Base-by-base conservation (phyloP, 345 rosid species). In the Citrus sp. region DNA sequence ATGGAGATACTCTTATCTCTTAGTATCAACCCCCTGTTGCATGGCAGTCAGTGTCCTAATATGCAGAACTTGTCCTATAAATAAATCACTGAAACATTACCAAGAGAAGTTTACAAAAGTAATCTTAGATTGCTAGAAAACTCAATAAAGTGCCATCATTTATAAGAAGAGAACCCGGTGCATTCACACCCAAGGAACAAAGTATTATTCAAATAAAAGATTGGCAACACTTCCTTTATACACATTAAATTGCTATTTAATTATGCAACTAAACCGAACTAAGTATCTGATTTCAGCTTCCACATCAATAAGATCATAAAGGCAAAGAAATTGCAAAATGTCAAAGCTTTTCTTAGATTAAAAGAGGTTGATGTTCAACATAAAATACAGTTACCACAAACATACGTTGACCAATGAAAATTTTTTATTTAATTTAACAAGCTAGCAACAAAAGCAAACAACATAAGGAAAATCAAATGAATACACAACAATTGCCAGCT, bases 1-100 rank as follows among this genome's bases (percentile, higher is more conserved):
- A 66, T 19, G 61, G 46, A 80, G 59, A 75, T 73, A 81, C 72
- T 71, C 85, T 88, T 86, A 80, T 84, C 86, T 82, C 83, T 80
- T 82, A 82, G 72, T 84, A 79, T 76, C 84, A 76, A 75, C 70
- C 67, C 78, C 42, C 76, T 58, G 82, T 72, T 73, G 86, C 78
- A 79, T 73, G 37, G 89, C 71, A 82, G 79, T 77, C 55, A 74
- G 46, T 79, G 77, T 84, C 87, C 67, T 83, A 82, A 76, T 73
- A 46, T 71, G 79, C 70, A 67, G 78, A 78, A 71, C 64, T 54
- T 79, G 69, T 84, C 75, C 87, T 82, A 85, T 72, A 75, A 63
- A 77, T 73, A 75, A 84, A 81, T 69, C 80, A 84, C 73, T 69
- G 67, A 72, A 69, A 76, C 6, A 79, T 78, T 60, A 59, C 58